Evolutionary conservation across 2,329 filamentous ascomycete species (phyloP).

Genomic region (Helotiales sp.): DNA sequence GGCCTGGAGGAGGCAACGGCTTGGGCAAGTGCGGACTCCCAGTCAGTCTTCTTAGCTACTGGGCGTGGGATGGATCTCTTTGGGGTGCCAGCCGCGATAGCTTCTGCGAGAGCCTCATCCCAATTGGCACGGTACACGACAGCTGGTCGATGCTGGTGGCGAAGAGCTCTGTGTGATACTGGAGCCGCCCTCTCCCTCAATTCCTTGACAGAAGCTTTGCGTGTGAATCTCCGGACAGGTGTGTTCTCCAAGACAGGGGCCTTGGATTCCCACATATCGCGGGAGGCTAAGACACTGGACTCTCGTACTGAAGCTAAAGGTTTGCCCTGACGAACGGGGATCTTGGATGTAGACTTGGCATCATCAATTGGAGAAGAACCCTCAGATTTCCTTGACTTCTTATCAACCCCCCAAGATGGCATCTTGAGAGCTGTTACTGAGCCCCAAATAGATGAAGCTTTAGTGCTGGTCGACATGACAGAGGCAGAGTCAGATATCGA

Average conservation of each 20-base stretch:
- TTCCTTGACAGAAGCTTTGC: constrained; percentile 2
- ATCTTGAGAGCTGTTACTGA: constrained; percentile 7
- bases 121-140: constrained; percentile 22
- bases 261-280: constrained; percentile 27
- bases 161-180: constrained; percentile 11
- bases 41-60: constrained; percentile 16
- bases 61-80: constrained; percentile 8
- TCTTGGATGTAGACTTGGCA: constrained; percentile 17
- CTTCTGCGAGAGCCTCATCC: constrained; percentile 28
- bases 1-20: constrained; percentile 14
- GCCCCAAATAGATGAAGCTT: constrained; percentile 33
- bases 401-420: constrained; percentile 14
- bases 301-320: constrained; percentile 24
- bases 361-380: constrained; percentile 16
- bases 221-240: constrained; percentile 18
- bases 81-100: constrained; percentile 22
- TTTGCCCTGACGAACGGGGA: constrained; percentile 19
- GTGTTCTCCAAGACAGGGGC: constrained; percentile 15
- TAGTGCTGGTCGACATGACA: constrained; percentile 34
- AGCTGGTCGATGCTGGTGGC: constrained; percentile 19
- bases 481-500: constrained; percentile 34
- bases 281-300: constrained; percentile 28
- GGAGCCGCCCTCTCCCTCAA: background rate
- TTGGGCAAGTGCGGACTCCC: constrained; percentile 23
- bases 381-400: constrained; percentile 18